These are phyloP conservation scores for Sporothrix protearum DNA, from an alignment of 2,329 filamentous ascomycete species.

Conservation along the genomic window DNA sequence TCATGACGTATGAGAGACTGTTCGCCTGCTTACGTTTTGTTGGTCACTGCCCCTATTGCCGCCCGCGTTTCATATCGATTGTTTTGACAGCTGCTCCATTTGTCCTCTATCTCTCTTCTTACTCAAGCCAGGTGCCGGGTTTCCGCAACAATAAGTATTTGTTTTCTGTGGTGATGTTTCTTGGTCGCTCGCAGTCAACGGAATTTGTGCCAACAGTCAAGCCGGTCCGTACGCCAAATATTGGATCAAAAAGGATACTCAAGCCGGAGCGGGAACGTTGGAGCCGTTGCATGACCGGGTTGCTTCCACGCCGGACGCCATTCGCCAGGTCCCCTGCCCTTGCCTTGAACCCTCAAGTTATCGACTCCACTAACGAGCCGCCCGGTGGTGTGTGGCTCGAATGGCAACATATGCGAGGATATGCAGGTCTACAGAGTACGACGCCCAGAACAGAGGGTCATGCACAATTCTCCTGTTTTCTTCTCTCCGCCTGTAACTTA, in stretches of 20 bases:
- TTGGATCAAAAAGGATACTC: not conserved
- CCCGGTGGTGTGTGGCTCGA: slow-evolving; percentile 10
- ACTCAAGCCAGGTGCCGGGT: not conserved
- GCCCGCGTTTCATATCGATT: not conserved
- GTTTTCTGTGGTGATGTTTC: not conserved
- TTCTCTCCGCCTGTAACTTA: not conserved
- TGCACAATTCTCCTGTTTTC: not conserved
- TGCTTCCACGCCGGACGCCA: slow-evolving; percentile 1
- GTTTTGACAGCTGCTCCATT: not conserved
- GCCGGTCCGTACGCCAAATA: not conserved
- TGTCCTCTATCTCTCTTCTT: not conserved
- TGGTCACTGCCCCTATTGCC: not conserved
- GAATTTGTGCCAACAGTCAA: not conserved
- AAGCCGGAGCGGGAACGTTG: not conserved
- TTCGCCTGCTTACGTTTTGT: not conserved
- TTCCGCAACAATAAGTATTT: not conserved
- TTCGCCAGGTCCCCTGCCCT: not conserved
- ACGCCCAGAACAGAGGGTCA: not conserved
- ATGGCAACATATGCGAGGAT: slow-evolving; percentile 1
- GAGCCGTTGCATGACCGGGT: not conserved
- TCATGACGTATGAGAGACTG: not conserved
- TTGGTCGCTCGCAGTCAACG: not conserved
- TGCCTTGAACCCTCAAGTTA: not conserved
- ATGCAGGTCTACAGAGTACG: not conserved
- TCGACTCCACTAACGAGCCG: not conserved